phyloP scores from a whole-genome alignment of 805 yeast species.

The Kregervanrija delftensis region DNA sequence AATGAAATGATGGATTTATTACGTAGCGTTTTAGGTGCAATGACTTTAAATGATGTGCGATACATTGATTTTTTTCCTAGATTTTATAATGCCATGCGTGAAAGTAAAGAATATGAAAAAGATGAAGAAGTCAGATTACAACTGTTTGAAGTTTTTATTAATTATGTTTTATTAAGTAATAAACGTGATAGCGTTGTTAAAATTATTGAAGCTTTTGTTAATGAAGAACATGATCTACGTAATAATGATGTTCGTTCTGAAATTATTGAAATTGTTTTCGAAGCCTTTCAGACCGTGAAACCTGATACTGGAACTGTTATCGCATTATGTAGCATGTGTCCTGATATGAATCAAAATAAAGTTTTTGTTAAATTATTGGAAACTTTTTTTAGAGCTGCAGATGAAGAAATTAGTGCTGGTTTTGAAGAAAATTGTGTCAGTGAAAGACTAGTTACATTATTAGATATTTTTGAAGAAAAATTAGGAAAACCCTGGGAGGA shows the following conservation, averaged over 20 bases:
- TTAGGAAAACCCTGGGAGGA: constrained; percentile 15
- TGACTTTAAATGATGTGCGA: constrained; percentile 23
- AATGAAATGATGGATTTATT: constrained; percentile 19
- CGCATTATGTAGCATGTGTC: constrained; percentile 15
- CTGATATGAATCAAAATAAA: constrained; percentile 6
- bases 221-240: constrained; percentile 16
- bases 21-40: constrained; percentile 20
- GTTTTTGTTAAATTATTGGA: constrained; percentile 2
- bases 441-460: constrained; percentile 12
- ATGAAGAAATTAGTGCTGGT: constrained; percentile 22
- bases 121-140: constrained; percentile 20
- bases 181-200: constrained; percentile 19
- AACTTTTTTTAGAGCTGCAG: constrained; percentile 23
- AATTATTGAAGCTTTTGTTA: constrained; percentile 22
- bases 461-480: constrained; percentile 15
- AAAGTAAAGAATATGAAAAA: constrained; percentile 15
- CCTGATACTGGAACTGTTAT: constrained; percentile 25
- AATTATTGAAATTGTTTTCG: constrained; percentile 23
- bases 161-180: constrained; percentile 25
- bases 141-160: constrained; percentile 27
- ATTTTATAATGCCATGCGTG: constrained; percentile 25
- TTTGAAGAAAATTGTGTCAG: constrained; percentile 22
- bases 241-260: constrained; percentile 14
- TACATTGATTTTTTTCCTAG: constrained; percentile 27
- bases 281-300: constrained; percentile 20